phyloP scores from a whole-genome alignment of 805 yeast species.

The Schwanniomyces sp. region DNA sequence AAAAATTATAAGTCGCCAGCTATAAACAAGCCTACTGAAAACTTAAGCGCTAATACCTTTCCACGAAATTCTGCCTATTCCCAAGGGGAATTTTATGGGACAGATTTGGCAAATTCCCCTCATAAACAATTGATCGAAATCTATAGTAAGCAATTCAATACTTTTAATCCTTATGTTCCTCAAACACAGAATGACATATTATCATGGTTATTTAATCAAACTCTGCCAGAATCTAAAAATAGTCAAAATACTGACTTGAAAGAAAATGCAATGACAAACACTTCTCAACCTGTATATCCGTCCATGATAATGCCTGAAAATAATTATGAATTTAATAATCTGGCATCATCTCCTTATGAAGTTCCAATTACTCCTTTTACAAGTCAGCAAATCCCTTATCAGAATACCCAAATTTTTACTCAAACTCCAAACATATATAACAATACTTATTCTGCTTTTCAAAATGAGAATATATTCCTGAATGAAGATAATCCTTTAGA shows the following conservation, averaged over 20 bases:
- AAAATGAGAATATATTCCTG: constrained; percentile 37
- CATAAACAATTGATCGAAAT: constrained; percentile 1
- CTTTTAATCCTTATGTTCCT: constrained; percentile 9
- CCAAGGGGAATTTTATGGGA: not conserved
- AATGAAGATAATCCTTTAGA: constrained; percentile 40
- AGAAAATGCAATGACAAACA: not conserved
- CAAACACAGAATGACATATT: constrained; percentile 38
- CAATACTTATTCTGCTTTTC: constrained; percentile 23
- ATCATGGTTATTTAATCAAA: constrained; percentile 40
- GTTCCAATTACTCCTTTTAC: constrained; percentile 3
- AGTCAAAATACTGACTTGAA: not conserved
- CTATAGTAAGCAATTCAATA: constrained; percentile 1
- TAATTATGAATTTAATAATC: not conserved
- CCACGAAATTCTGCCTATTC: not conserved
- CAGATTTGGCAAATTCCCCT: not conserved
- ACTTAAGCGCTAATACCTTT: not conserved
- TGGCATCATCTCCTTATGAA: constrained; percentile 10
- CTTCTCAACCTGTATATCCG: not conserved
- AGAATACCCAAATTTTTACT: not conserved
- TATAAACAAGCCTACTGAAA: not conserved
- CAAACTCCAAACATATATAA: not conserved
- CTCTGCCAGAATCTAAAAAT: constrained; percentile 9
- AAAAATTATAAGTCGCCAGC: not conserved
- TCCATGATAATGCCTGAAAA: not conserved
- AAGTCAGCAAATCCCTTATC: not conserved